A percentile compares a stretch with the other conserved stretches of the same genome.
Evolutionary conservation across 371 early-diverging fungal genomes (phyloP).

Genomic region (Mortierella sp.): DNA sequence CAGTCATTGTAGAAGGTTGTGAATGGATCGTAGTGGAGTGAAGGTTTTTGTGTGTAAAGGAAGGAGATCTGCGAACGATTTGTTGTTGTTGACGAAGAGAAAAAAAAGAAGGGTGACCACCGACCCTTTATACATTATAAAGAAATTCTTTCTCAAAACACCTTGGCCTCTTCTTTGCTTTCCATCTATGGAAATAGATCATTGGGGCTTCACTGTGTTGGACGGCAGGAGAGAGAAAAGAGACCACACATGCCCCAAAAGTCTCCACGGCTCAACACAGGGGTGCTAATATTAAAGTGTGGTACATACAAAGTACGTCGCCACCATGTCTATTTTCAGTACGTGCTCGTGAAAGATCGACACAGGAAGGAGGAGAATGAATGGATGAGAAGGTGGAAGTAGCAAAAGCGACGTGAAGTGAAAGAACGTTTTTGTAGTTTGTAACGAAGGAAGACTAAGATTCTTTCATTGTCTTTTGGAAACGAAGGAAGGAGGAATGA

Average conservation of each 20-base stretch:
- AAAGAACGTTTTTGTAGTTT: neutral
- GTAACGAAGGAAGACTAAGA: neutral
- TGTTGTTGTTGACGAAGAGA: neutral
- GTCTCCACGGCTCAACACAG: neutral
- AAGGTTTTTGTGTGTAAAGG: neutral
- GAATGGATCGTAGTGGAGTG: neutral
- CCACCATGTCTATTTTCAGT: neutral
- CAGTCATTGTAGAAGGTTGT: neutral
- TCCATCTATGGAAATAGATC: neutral
- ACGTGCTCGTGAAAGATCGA: neutral
- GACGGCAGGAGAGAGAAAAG: neutral
- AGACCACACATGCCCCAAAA: neutral
- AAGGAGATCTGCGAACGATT: neutral
- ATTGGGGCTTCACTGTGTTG: neutral
- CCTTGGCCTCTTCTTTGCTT: neutral
- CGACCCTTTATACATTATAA: neutral
- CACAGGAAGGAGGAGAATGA: neutral
- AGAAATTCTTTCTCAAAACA: too few species aligned
- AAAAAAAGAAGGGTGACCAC: neutral
- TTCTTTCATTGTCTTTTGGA: neutral
- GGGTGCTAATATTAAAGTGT: neutral
- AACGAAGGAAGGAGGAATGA: neutral
- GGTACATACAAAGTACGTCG: neutral
- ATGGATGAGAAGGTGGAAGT: neutral
- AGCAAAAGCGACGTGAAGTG: neutral